Evolutionary conservation across 176 grass and related monocot genomes (phyloP), one percentile per base, ranked within the genome.

Genomic region (Puccinellia tenuiflora): DNA sequence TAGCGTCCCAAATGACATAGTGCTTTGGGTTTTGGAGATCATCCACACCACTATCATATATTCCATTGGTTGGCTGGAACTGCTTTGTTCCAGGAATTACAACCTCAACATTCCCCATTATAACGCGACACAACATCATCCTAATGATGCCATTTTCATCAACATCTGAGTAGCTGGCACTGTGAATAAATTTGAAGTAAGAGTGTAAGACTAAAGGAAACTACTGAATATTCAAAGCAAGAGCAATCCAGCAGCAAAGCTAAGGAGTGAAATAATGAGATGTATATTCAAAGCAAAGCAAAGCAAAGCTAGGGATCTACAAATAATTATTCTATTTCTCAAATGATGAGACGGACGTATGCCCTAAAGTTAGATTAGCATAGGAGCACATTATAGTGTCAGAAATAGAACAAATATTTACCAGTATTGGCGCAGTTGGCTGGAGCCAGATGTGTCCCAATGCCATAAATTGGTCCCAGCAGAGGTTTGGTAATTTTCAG

Each of bases 81-180:
- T 93, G 96, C 51, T 88, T 79, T 54, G 96, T 93, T 86, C 93
- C 93, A 61, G 80, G 70, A 40, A 71, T 43, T 65, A 95, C 70
- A 75, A 87, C 59, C 77, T 98, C 96, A 88, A 86, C 64, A 65
- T 91, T 95, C 37, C 92, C 96, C 92, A 98, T 91, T 76, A 95
- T 93, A 20, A 92, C 96, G 22, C 89, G 86, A 68, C 96, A 98
- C 17, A 98, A 43, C 75, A 95, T 85, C 83, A 98, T 88, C 61
- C 83, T 90, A 20, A 92, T 31, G 67, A 93, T 89, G 50, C 88
- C 90, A 83, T 91, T 83, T 86, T 90, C 87, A 40, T 93, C 85
- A 28, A 90, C 78, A 69, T 93, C 91, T 68, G 89, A 75, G 35
- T 88, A 79, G 38, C 40, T 79, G n/a, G 65, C 89, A 82, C 96